Conservation (phyloP, 306 rosid species). For the Cercis canadensis region DNA sequence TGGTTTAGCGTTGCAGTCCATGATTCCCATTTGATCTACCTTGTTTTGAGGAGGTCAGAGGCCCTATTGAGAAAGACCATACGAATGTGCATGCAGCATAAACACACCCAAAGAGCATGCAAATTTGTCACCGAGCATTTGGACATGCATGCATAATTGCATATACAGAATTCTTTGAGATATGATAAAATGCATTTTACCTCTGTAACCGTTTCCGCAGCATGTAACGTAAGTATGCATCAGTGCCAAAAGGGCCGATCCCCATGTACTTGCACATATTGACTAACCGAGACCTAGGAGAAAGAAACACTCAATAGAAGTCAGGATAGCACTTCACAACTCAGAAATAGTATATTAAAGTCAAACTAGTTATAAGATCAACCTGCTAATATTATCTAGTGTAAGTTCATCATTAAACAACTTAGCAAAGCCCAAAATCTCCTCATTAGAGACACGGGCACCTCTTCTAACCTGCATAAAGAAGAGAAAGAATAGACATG, state of each 20-base stretch:
- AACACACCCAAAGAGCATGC: not conserved
- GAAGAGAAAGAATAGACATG: slow-evolving; percentile 19
- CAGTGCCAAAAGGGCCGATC: slow-evolving; percentile 84
- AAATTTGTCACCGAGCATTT: not conserved
- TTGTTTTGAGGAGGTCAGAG: not conserved
- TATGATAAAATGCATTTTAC: slow-evolving; percentile 50
- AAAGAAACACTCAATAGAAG: slow-evolving; percentile 29
- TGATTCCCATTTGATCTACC: not conserved
- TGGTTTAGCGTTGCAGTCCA: not conserved
- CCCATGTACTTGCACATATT: slow-evolving; percentile 99
- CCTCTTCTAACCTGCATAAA: slow-evolving; percentile 83
- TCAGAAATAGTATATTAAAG: slow-evolving; percentile 20
- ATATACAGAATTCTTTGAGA: not conserved
- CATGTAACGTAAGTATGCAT: slow-evolving; percentile 94
- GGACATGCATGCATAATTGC: not conserved
- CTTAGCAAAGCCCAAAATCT: slow-evolving; percentile 94
- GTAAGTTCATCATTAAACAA: slow-evolving; percentile 97
- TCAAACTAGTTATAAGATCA: slow-evolving; percentile 34
- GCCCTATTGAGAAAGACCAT: not conserved
- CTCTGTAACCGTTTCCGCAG: slow-evolving; percentile 72
- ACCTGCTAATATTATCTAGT: slow-evolving; percentile 96
- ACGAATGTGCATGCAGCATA: no score
- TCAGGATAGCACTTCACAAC: slow-evolving; percentile 36
- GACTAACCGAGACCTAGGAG: slow-evolving; percentile 88
- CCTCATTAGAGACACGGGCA: slow-evolving; percentile 78